These are phyloP conservation scores for Tuctoria greenei DNA, from an alignment of 176 grass and related monocot species.

Conservation along the genomic window DNA sequence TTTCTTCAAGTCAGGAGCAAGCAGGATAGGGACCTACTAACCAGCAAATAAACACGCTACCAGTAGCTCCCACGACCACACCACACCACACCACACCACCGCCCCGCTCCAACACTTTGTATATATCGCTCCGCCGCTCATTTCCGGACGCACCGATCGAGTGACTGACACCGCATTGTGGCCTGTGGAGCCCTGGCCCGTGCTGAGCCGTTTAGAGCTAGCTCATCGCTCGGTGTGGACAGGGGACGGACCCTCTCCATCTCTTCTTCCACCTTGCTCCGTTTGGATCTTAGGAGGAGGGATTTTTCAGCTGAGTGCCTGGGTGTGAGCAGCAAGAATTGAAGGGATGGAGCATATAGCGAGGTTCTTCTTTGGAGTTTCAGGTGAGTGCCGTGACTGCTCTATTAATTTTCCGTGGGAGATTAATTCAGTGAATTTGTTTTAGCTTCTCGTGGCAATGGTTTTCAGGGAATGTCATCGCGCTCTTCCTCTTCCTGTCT, in stretches of 20 bases:
- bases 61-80: neutral
- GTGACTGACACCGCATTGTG: constrained; percentile 2
- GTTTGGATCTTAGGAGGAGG: neutral
- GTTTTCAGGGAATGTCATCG: constrained; percentile 71
- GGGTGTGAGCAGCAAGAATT: neutral
- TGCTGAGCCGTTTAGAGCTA: neutral
- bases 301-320: neutral
- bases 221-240: neutral
- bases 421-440: neutral
- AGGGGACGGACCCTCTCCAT: neutral
- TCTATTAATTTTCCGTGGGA: neutral
- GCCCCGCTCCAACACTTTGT: neutral
- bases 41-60: neutral
- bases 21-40: constrained; percentile 24
- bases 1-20: neutral
- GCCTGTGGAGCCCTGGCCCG: neutral
- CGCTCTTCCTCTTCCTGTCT: constrained; percentile 79
- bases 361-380: constrained; percentile 73
- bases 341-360: constrained; percentile 65
- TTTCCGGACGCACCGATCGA: neutral
- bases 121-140: constrained; percentile 1
- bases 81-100: too few relatives aligned
- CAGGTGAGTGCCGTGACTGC: constrained; percentile 44
- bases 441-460: neutral
- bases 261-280: neutral